Evolutionary conservation across 768 basidiomycete genomes (phyloP).

Genomic region (Austroboletus eburneus): DNA sequence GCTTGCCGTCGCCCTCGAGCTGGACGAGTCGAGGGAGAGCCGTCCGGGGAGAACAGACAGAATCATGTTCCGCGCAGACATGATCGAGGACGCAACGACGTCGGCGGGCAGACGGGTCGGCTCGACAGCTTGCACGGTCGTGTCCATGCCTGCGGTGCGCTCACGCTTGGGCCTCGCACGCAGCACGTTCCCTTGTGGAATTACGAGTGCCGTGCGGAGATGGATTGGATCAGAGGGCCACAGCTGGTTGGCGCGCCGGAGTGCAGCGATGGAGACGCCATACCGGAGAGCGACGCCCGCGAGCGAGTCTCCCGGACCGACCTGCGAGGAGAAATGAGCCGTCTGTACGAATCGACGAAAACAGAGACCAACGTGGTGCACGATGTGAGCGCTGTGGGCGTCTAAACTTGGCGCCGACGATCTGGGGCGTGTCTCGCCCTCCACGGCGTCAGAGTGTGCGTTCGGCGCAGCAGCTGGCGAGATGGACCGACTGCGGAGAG

Average conservation of each 20-base stretch:
- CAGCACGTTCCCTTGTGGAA: slow-evolving; percentile 43
- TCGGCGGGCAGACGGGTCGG: slow-evolving; percentile 5
- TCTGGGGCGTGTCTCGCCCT: slow-evolving; percentile 5
- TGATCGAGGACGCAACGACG: slow-evolving; percentile 15
- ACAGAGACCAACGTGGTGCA: slow-evolving; percentile 18
- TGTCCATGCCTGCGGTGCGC: neutral
- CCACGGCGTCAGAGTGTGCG: neutral
- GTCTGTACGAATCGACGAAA: neutral
- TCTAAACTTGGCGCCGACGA: slow-evolving; percentile 1
- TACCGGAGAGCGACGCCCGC: slow-evolving; percentile 88
- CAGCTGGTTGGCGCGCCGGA: slow-evolving; percentile 85
- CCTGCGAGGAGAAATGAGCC: slow-evolving; percentile 37
- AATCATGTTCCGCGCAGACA: slow-evolving; percentile 19
- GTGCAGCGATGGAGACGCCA: slow-evolving; percentile 75
- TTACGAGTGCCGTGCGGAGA: slow-evolving; percentile 74
- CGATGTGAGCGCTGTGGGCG: neutral
- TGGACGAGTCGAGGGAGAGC: slow-evolving; percentile 28
- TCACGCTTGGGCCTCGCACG: slow-evolving; percentile 3
- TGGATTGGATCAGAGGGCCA: slow-evolving; percentile 94
- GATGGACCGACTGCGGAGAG: slow-evolving; percentile 14
- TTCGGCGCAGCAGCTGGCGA: neutral
- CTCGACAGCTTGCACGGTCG: neutral
- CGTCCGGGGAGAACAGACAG: slow-evolving; percentile 26
- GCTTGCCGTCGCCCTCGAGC: slow-evolving; percentile 23
- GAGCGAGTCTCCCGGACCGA: slow-evolving; percentile 72